Conservation (phyloP, 164 flowering plant genomes). For the Chloranthus sessilifolius region DNA sequence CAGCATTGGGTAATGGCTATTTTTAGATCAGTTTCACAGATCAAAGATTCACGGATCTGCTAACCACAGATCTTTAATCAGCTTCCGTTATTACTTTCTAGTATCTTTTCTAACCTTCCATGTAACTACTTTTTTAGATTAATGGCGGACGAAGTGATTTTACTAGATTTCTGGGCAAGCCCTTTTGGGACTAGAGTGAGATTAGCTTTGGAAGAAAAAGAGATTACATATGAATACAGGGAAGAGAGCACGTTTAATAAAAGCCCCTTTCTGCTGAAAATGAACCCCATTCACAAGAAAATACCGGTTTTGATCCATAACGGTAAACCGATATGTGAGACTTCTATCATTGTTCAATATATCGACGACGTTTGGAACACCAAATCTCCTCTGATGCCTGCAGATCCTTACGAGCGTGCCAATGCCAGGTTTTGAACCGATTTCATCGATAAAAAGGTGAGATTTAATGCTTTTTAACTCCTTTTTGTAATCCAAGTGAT, state of each 20-base stretch:
- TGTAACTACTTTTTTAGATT: no score
- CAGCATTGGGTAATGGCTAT: no score
- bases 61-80: no score
- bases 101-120: no score
- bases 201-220: conserved; percentile 29
- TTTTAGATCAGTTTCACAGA: no score
- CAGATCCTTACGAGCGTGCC: conserved; percentile 13
- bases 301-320: conserved; percentile 19
- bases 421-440: conserved; percentile 20
- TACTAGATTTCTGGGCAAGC: conserved; percentile 24
- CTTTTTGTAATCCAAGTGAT: no score
- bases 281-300: conserved; percentile 20
- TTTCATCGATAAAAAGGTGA: conserved; percentile 16
- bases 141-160: conserved; percentile 23
- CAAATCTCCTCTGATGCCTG: conserved; percentile 13
- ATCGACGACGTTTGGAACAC: conserved; percentile 18
- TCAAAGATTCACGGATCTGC: no score
- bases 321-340: conserved; percentile 20
- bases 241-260: conserved; percentile 12
- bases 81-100: no score
- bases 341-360: conserved; percentile 20
- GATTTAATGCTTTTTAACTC: no score
- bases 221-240: conserved; percentile 24
- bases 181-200: conserved; percentile 31
- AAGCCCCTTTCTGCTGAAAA: conserved; percentile 13